Base-by-base conservation (phyloP, 2,329 filamentous ascomycete genomes). In the Paecilomyces niveus region DNA sequence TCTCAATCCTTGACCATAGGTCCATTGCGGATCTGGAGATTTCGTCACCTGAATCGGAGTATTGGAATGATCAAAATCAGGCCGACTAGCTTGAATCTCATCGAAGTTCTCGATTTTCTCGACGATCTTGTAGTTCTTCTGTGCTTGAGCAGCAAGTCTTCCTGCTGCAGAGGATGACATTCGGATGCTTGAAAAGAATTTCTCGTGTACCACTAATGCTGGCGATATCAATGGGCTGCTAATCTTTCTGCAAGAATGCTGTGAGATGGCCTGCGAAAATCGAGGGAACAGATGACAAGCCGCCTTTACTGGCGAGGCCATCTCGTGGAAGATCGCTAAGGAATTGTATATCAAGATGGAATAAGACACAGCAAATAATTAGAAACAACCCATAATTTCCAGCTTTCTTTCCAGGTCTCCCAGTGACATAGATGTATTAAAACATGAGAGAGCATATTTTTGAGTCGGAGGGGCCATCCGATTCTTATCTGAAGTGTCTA, bases 1-100 rank as follows among this genome's bases (percentile, higher is more conserved):
- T 35, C 32, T 35, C 3, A 35, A 2, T 9, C 32, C 32, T 15
- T 35, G 32, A 15, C 32, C 32, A 15, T 35, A 35, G 9, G 8
- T 9, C 32, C 74, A 76, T 4, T 66, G 56, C 0, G 74, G 72
- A 58, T 71, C 64, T 3, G 67, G 67, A 1, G 74, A 74, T 58
- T 76, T 74, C 45, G 70, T 76, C 26, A 69, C 69, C 24, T 65
- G 63, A 33, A 71, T 67, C 31, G 59, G 58, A 2, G 32, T 35
- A 15, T 61, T 59, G 5, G 62, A 57, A 21, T 67, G 64, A 33
- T 70, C 62, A 62, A 73, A 76, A 32, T 73, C 68, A 18, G 69
- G 71, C 10, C 74, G 68, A 7, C 67, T 67, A 24, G 67, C 66
- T 65, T 76, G 65, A 1, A 66, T 66, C 58, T 71, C 67, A 6